Evolutionary conservation across 1,284 basidiomycete species (phyloP).

Genomic region (Trametes versicolor): DNA sequence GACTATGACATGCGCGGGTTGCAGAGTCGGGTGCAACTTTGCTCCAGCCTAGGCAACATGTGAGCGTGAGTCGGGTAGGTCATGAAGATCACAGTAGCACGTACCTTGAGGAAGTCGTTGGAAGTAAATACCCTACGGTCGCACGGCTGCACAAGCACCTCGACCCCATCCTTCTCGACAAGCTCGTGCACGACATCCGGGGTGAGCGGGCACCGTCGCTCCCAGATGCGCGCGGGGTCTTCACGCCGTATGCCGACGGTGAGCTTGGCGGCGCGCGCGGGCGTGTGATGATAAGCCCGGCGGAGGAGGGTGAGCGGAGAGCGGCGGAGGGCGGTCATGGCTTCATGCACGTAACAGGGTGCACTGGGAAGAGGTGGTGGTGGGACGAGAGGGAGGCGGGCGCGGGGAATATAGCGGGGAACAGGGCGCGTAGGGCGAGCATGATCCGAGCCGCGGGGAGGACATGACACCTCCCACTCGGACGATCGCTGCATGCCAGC

Average conservation of each 20-base stretch:
- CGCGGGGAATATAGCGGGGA: slow-evolving; percentile 7
- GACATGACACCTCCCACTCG: background rate
- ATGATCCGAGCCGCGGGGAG: slow-evolving; percentile 35
- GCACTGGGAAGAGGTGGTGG: background rate
- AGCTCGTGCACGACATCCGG: slow-evolving; percentile 76
- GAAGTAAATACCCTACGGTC: slow-evolving; percentile 77
- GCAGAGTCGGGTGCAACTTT: slow-evolving; percentile 63
- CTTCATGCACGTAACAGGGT: slow-evolving; percentile 11
- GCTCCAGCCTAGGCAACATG: slow-evolving; percentile 74
- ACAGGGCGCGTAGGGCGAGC: slow-evolving; percentile 17
- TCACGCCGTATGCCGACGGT: slow-evolving; percentile 80
- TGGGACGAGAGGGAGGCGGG: slow-evolving; percentile 4
- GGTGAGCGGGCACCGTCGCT: slow-evolving; percentile 85
- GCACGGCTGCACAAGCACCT: slow-evolving; percentile 81
- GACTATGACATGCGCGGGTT: slow-evolving; percentile 76
- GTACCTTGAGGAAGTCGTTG: slow-evolving; percentile 72
- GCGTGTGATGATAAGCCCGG: slow-evolving; percentile 27
- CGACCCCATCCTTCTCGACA: slow-evolving; percentile 62
- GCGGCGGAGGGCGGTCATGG: slow-evolving; percentile 41
- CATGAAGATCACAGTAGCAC: slow-evolving; percentile 30
- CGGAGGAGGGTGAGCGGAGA: slow-evolving; percentile 33
- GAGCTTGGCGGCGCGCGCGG: slow-evolving; percentile 36
- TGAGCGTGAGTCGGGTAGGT: background rate
- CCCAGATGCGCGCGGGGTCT: slow-evolving; percentile 85
- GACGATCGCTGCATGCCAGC: slow-evolving; percentile 3